These are phyloP conservation scores for Saccharomyces hybrid DNA, from an alignment of 1,139 yeast genomes.

Conservation along the genomic window DNA sequence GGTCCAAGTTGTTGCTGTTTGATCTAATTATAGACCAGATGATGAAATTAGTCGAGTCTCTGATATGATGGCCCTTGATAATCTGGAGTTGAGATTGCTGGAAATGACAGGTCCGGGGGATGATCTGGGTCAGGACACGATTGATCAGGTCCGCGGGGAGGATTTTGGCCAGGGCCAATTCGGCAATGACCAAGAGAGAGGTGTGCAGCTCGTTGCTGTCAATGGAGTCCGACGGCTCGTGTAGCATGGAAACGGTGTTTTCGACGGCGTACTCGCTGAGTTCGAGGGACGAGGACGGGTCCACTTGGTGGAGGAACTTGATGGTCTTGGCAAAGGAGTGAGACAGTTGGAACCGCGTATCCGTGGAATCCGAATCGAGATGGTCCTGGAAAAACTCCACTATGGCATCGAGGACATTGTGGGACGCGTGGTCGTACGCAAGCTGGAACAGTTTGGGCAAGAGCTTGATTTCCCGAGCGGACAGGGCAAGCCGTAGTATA, in stretches of 20 bases:
- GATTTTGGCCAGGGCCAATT: neutral
- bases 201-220: slow-evolving; percentile 31
- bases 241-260: slow-evolving; percentile 13
- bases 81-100: slow-evolving; percentile 45
- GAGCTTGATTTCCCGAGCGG: neutral
- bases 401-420: neutral
- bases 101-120: slow-evolving; percentile 25
- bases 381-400: neutral
- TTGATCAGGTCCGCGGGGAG: neutral
- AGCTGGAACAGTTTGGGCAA: neutral
- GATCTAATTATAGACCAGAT: slow-evolving; percentile 55
- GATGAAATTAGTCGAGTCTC: slow-evolving; percentile 81
- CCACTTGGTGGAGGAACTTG: neutral
- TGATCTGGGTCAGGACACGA: neutral
- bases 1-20: slow-evolving; percentile 29
- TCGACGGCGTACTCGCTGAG: slow-evolving; percentile 21
- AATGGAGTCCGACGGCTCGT: slow-evolving; percentile 20
- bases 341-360: slow-evolving; percentile 31
- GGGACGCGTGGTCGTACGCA: neutral
- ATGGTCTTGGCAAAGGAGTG: slow-evolving; percentile 30
- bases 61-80: slow-evolving; percentile 56
- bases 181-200: slow-evolving; percentile 30
- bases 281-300: slow-evolving; percentile 8
- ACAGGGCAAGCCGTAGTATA: neutral
- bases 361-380: slow-evolving; percentile 28